Percentiles rank a stretch among this genome's conserved stretches.
phyloP scores from a whole-genome alignment of 495 filamentous ascomycete species.

The Chaetomidium leptoderma region DNA sequence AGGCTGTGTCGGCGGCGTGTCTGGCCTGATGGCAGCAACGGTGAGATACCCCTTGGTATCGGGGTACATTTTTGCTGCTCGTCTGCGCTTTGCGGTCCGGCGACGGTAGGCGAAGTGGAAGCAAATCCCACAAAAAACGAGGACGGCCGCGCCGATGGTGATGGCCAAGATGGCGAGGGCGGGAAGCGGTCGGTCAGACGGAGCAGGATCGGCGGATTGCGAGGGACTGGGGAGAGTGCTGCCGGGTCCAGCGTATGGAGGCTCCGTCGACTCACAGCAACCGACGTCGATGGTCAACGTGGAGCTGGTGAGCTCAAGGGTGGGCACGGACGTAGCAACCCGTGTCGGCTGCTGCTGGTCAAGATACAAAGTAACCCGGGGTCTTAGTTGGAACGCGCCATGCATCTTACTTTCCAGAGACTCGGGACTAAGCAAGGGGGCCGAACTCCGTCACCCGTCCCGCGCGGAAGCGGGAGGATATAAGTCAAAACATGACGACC shows the following conservation, averaged over 20 bases:
- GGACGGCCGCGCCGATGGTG: not conserved
- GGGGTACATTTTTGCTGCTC: slow-evolving; percentile 4
- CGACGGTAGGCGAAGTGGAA: slow-evolving; percentile 4
- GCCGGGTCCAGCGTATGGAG: not conserved
- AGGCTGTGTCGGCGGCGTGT: not conserved
- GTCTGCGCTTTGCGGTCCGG: slow-evolving; percentile 1
- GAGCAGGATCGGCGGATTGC: not conserved
- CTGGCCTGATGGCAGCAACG: slow-evolving; percentile 5
- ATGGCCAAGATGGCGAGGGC: slow-evolving; percentile 3
- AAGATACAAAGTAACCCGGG: slow-evolving; percentile 4
- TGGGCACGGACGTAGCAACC: not conserved
- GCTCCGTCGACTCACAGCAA: not conserved
- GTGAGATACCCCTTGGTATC: not conserved
- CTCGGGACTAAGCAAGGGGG: not conserved
- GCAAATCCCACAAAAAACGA: not conserved
- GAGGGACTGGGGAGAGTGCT: not conserved
- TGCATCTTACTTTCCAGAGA: slow-evolving; percentile 11
- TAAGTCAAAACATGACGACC: slow-evolving; percentile 1
- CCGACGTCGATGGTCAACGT: slow-evolving; percentile 1
- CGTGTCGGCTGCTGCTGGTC: slow-evolving; percentile 1
- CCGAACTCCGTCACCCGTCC: not conserved
- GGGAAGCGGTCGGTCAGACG: not conserved
- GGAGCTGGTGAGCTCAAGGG: slow-evolving; percentile 3
- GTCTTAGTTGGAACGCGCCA: not conserved
- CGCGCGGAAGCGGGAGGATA: slow-evolving; percentile 4